Evolutionary conservation across 1,284 basidiomycete genomes (phyloP).

Genomic region (Apiotrichum veenhuisii): DNA sequence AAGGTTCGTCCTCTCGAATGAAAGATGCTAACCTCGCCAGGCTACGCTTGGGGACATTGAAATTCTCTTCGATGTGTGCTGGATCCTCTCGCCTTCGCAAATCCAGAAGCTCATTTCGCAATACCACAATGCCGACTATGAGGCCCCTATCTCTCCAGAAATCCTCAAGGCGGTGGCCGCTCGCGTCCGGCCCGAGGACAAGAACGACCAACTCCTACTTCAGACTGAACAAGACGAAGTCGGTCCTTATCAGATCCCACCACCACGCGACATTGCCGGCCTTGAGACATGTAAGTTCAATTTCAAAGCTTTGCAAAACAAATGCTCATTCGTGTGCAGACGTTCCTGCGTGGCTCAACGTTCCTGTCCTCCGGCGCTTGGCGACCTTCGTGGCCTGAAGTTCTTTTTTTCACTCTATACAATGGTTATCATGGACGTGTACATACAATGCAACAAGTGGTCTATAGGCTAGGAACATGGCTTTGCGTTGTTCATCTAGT

Average conservation of each 20-base stretch:
- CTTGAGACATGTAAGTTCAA: slow-evolving; percentile 49
- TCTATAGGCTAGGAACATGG: neutral
- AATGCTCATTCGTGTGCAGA: slow-evolving; percentile 18
- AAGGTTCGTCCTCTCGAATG: slow-evolving; percentile 60
- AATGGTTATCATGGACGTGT: slow-evolving; percentile 2
- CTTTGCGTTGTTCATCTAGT: neutral
- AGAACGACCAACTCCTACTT: slow-evolving; percentile 89
- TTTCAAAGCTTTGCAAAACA: neutral
- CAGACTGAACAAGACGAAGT: slow-evolving; percentile 94
- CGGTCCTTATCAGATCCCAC: slow-evolving; percentile 58
- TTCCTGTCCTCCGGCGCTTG: slow-evolving; percentile 37
- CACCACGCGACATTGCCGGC: slow-evolving; percentile 45
- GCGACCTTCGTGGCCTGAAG: slow-evolving; percentile 36
- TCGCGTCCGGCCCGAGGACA: slow-evolving; percentile 87
- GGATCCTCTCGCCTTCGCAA: slow-evolving; percentile 99
- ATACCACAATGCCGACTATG: slow-evolving; percentile 89
- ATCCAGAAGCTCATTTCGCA: slow-evolving; percentile 98
- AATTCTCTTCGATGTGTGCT: slow-evolving; percentile 98
- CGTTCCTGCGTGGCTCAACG: slow-evolving; percentile 39
- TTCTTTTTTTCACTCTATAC: slow-evolving; percentile 1
- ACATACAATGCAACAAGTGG: neutral
- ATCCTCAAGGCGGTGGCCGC: slow-evolving; percentile 94
- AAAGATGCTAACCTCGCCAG: slow-evolving; percentile 49
- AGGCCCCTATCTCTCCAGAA: slow-evolving; percentile 94
- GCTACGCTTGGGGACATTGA: slow-evolving; percentile 90